Evolutionary conservation across 371 early-diverging fungal species (phyloP).

Genomic region (Apophysomyces ossiformis): DNA sequence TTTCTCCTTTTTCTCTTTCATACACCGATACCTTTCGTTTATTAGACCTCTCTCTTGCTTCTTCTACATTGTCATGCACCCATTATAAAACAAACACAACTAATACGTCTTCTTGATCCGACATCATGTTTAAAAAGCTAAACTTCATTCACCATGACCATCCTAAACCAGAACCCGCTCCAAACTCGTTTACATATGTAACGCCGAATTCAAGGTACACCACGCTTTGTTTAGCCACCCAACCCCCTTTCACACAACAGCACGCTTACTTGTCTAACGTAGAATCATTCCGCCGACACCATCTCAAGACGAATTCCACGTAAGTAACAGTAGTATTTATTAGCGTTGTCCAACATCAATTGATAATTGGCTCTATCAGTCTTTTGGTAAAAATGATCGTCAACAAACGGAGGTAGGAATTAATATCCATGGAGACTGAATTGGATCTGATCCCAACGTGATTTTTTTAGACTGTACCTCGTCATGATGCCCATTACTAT

Average conservation of each 20-base stretch:
- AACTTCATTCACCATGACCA: constrained; percentile 16
- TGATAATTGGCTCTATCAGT: constrained; percentile 12
- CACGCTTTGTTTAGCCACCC: not conserved
- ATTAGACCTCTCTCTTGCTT: constrained; percentile 1
- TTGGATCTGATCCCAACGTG: too few relatives aligned
- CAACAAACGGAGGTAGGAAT: constrained; percentile 12
- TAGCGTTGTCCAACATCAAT: constrained; percentile 6
- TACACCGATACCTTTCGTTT: constrained; percentile 7
- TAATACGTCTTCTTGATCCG: not conserved
- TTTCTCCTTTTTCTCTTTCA: not conserved
- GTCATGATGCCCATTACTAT: constrained; percentile 13
- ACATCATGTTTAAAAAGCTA: constrained; percentile 23
- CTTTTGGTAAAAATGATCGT: constrained; percentile 1
- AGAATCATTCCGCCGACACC: constrained; percentile 10
- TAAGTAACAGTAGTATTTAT: not conserved
- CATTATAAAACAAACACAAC: not conserved
- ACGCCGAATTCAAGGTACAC: constrained; percentile 27
- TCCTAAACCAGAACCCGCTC: constrained; percentile 12
- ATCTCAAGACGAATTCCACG: not conserved
- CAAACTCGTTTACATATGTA: constrained; percentile 14
- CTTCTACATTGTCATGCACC: constrained; percentile 11
- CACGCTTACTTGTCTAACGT: not conserved
- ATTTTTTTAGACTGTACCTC: constrained; percentile 6
- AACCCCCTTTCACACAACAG: not conserved
- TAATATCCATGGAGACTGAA: not conserved